Percentiles rank a stretch among this genome's conserved stretches.
phyloP scores from a whole-genome alignment of 192 early-diverging fungal species.

The Entomortierella beljakovae region DNA sequence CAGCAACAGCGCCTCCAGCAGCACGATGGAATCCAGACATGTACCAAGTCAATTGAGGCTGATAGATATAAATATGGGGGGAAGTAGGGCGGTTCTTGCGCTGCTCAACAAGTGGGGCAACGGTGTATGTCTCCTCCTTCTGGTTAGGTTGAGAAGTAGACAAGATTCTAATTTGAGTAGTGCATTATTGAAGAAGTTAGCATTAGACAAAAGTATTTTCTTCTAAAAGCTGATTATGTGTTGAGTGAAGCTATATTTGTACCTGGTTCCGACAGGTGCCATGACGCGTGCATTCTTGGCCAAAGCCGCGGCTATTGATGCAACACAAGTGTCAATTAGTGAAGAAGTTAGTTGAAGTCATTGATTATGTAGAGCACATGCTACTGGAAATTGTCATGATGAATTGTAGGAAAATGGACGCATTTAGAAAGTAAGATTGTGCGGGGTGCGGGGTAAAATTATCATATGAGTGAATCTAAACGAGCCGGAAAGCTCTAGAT shows the following conservation, averaged over 20 bases:
- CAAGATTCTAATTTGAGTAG: slow-evolving; percentile 52
- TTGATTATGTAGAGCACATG: not conserved
- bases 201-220: no score
- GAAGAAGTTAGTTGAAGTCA: not conserved
- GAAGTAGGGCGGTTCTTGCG: slow-evolving; percentile 80
- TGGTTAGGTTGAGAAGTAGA: slow-evolving; percentile 40
- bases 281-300: slow-evolving; percentile 41
- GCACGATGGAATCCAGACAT: slow-evolving; percentile 79
- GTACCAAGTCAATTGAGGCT: slow-evolving; percentile 89
- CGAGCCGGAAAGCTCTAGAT: not conserved
- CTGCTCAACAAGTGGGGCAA: slow-evolving; percentile 58
- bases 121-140: slow-evolving; percentile 33
- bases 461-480: not conserved
- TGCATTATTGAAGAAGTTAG: no score
- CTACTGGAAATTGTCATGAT: slow-evolving; percentile 1
- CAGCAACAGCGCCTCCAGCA: slow-evolving; percentile 79
- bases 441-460: not conserved
- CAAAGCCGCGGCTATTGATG: slow-evolving; percentile 23
- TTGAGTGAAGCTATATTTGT: no score
- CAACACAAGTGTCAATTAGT: not conserved
- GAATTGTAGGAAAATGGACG: not conserved
- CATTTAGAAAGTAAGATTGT: not conserved
- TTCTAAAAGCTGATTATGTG: no score
- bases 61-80: slow-evolving; percentile 91
- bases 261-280: slow-evolving; percentile 51